These are phyloP conservation scores for Centrapalus pauciflorus DNA, from an alignment of 129 eudicot genomes.

Conservation along the genomic window DNA sequence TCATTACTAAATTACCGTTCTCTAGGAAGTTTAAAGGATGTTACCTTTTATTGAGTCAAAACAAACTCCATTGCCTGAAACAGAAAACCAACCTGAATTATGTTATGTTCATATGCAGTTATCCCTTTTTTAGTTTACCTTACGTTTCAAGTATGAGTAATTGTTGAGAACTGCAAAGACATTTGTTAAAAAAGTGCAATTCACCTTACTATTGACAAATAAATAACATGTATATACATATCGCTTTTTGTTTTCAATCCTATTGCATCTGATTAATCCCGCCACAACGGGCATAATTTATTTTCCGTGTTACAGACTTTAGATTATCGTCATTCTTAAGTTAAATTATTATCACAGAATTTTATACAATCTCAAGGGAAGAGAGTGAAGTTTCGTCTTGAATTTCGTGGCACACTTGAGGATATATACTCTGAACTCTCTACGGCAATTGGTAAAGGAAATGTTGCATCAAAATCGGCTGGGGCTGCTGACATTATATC, in stretches of 20 bases:
- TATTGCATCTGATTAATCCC: neutral
- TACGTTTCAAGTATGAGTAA: neutral
- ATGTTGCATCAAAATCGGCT: constrained; percentile 54
- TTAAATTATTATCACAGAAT: constrained; percentile 39
- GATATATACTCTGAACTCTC: constrained; percentile 66
- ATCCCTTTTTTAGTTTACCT: too few species aligned
- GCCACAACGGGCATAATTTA: neutral
- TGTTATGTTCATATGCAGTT: too few species aligned
- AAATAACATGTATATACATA: neutral
- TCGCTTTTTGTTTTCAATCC: neutral
- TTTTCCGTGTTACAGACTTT: neutral
- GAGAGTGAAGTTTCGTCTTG: constrained; percentile 57
- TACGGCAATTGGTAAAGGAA: constrained; percentile 39
- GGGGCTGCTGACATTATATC: constrained; percentile 79
- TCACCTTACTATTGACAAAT: neutral
- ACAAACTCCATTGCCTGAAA: too few species aligned
- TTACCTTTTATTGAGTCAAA: too few species aligned
- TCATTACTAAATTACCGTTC: too few species aligned
- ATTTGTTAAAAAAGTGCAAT: neutral
- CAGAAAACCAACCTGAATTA: too few species aligned
- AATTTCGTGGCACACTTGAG: constrained; percentile 61
- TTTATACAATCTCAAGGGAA: constrained; percentile 89
- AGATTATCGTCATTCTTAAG: constrained; percentile 3
- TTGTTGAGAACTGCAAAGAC: neutral
- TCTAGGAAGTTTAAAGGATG: too few species aligned